These are phyloP conservation scores for Pleurotus djamor DNA, from an alignment of 768 basidiomycete genomes.

Conservation along the genomic window DNA sequence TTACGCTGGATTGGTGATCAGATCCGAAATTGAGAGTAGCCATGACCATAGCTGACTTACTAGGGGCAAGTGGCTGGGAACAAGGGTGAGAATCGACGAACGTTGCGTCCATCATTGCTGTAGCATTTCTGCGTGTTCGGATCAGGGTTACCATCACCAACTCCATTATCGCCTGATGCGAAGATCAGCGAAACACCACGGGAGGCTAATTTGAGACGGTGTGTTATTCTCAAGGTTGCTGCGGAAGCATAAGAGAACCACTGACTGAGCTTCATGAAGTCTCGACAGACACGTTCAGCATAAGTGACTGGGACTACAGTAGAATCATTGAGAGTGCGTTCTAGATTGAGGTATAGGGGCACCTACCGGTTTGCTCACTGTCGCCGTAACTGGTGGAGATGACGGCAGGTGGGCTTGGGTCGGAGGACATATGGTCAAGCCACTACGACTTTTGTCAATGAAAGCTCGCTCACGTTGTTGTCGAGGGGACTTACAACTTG, in stretches of 20 bases:
- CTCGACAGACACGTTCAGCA: slow-evolving; percentile 55
- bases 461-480: neutral
- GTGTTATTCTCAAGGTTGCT: neutral
- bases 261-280: slow-evolving; percentile 66
- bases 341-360: neutral
- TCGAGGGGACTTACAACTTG: slow-evolving; percentile 12
- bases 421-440: slow-evolving; percentile 55
- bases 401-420: slow-evolving; percentile 47
- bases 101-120: slow-evolving; percentile 57
- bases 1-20: slow-evolving; percentile 46
- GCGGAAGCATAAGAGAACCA: neutral
- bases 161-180: slow-evolving; percentile 67
- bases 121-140: slow-evolving; percentile 52
- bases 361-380: slow-evolving; percentile 67
- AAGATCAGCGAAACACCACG: slow-evolving; percentile 67
- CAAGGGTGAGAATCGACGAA: slow-evolving; percentile 47
- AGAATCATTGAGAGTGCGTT: neutral
- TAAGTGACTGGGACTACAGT: slow-evolving; percentile 52
- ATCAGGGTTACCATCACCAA: slow-evolving; percentile 58
- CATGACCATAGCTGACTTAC: slow-evolving; percentile 25
- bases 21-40: too few relatives aligned
- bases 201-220: slow-evolving; percentile 35
- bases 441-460: slow-evolving; percentile 24
- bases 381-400: slow-evolving; percentile 78
- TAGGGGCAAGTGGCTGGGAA: slow-evolving; percentile 67